Evolutionary conservation across 768 basidiomycete species (phyloP).

Genomic region (Suillus hirtellus): DNA sequence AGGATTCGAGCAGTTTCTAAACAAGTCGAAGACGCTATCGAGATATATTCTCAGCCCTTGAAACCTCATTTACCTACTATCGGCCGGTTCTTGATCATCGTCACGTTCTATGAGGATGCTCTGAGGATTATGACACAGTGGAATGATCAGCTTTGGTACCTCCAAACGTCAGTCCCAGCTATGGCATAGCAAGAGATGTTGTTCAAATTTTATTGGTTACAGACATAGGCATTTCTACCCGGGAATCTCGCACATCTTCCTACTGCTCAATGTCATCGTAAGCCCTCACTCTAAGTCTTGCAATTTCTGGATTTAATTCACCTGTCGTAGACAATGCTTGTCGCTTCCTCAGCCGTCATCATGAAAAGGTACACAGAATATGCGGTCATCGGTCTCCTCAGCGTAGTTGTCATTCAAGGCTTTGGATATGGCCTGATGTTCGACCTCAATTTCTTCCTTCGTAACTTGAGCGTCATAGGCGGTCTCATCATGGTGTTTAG

Average conservation of each 20-base stretch:
- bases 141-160: constrained; percentile 97
- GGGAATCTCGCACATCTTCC: constrained; percentile 93
- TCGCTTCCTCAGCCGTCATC: constrained; percentile 83
- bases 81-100: constrained; percentile 95
- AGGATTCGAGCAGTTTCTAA: constrained; percentile 70
- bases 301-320: neutral
- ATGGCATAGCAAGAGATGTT: neutral
- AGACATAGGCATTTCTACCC: constrained; percentile 96
- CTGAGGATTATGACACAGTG: constrained; percentile 92
- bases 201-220: constrained; percentile 14
- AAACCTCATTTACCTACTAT: constrained; percentile 92
- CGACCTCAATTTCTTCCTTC: constrained; percentile 99
- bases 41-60: constrained; percentile 90
- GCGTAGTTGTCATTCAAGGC: constrained; percentile 92
- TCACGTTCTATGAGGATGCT: constrained; percentile 97
- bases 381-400: constrained; percentile 86
- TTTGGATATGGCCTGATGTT: constrained; percentile 99
- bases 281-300: constrained; percentile 34
- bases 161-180: constrained; percentile 74
- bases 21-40: constrained; percentile 88
- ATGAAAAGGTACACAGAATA: constrained; percentile 85
- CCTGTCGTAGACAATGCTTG: constrained; percentile 75
- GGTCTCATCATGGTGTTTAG: constrained; percentile 99
- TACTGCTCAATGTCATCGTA: constrained; percentile 88
- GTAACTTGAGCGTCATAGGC: constrained; percentile 96